These are phyloP conservation scores for Lactifluus hygrophoroides DNA, from an alignment of 768 basidiomycete species.

Conservation along the genomic window DNA sequence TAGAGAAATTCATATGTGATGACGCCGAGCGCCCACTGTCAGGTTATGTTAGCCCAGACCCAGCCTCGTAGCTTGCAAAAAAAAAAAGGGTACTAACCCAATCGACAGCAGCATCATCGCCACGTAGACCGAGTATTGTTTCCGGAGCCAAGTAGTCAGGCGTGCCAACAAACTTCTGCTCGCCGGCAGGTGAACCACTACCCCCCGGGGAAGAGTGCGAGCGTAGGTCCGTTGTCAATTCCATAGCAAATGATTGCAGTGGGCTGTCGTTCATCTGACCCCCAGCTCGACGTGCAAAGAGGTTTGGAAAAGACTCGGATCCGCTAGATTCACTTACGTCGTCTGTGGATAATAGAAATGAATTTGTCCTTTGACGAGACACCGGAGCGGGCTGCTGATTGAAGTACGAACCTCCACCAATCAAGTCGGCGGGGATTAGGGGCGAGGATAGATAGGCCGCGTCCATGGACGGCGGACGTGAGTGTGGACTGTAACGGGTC, in stretches of 20 bases:
- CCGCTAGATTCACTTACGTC: slow-evolving; percentile 81
- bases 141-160: slow-evolving; percentile 97
- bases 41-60: slow-evolving; percentile 12
- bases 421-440: slow-evolving; percentile 47
- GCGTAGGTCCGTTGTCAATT: slow-evolving; percentile 73
- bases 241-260: slow-evolving; percentile 78
- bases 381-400: slow-evolving; percentile 53
- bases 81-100: slow-evolving; percentile 63
- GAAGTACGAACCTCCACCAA: slow-evolving; percentile 71
- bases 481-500: slow-evolving; percentile 55
- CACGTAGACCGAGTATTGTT: slow-evolving; percentile 89
- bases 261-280: slow-evolving; percentile 59
- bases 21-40: slow-evolving; percentile 95
- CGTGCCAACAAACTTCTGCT: slow-evolving; percentile 94
- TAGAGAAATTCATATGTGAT: slow-evolving; percentile 98
- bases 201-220: slow-evolving; percentile 59
- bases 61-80: slow-evolving; percentile 6
- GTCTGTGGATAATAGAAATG: slow-evolving; percentile 65
- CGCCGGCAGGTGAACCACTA: slow-evolving; percentile 60
- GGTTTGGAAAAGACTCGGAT: slow-evolving; percentile 52
- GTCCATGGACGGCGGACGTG: slow-evolving; percentile 76
- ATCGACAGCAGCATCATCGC: slow-evolving; percentile 92
- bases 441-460: slow-evolving; percentile 75
- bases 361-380: slow-evolving; percentile 53
- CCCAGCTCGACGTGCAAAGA: slow-evolving; percentile 35